Evolutionary conservation across 2,329 filamentous ascomycete genomes (phyloP).

Genomic region (Microsporum audouinii): DNA sequence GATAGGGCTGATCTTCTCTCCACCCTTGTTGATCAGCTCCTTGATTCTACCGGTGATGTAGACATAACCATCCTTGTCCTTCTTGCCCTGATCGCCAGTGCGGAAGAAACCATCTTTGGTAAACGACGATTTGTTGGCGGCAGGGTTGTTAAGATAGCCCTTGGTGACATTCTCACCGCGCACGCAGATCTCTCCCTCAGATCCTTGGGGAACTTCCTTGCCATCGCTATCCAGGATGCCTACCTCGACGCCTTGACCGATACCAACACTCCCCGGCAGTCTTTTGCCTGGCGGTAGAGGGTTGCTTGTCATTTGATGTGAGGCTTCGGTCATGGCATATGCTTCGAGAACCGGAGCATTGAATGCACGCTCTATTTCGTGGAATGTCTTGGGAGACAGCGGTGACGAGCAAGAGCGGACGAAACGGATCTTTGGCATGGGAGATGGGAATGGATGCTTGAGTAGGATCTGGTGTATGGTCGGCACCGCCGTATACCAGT

Average conservation of each 20-base stretch:
- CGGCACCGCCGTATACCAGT: constrained; percentile 89
- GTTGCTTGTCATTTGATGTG: constrained; percentile 44
- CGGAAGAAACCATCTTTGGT: constrained; percentile 70
- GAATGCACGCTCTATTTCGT: constrained; percentile 64
- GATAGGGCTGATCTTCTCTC: constrained; percentile 81
- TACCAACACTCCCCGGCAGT: constrained; percentile 69
- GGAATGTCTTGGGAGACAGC: constrained; percentile 68
- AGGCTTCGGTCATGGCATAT: constrained; percentile 86
- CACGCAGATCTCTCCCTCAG: constrained; percentile 73
- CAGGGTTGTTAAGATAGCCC: constrained; percentile 72
- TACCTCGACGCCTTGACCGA: constrained; percentile 74
- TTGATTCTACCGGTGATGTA: constrained; percentile 87
- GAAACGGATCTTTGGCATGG: constrained; percentile 65
- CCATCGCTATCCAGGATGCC: constrained; percentile 62
- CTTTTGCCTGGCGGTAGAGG: constrained; percentile 59
- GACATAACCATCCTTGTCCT: constrained; percentile 69
- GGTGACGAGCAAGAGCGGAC: constrained; percentile 81
- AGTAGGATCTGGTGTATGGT: constrained; percentile 86
- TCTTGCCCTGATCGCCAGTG: constrained; percentile 75
- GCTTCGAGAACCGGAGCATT: constrained; percentile 75
- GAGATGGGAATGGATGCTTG: constrained; percentile 56
- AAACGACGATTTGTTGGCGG: constrained; percentile 64
- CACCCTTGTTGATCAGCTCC: constrained; percentile 80
- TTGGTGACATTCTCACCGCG: constrained; percentile 70
- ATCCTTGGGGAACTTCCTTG: constrained; percentile 55